These are phyloP conservation scores for Aciculosporium take DNA, from an alignment of 2,329 filamentous ascomycete genomes.

Conservation along the genomic window DNA sequence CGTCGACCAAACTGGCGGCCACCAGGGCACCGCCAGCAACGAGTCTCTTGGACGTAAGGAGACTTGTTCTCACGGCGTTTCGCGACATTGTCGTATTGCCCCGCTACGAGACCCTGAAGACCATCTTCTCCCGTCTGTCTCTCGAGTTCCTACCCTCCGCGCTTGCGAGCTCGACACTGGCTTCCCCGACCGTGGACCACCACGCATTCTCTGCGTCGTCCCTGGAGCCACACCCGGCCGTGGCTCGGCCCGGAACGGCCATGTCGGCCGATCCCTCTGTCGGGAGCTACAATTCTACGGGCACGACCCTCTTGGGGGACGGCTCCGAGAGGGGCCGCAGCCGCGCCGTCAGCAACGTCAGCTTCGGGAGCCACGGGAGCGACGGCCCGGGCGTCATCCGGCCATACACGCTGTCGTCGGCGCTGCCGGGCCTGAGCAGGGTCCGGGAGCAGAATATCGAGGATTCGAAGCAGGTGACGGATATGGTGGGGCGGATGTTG, in stretches of 20 bases:
- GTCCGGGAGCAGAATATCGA: constrained; percentile 46
- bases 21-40: constrained; percentile 28
- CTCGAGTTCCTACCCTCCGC: constrained; percentile 58
- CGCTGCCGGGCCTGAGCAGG: constrained; percentile 23
- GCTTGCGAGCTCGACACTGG: constrained; percentile 35
- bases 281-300: constrained; percentile 68
- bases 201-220: constrained; percentile 38
- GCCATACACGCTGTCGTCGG: constrained; percentile 35
- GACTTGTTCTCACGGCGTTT: constrained; percentile 76
- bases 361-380: constrained; percentile 41
- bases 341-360: constrained; percentile 77
- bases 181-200: constrained; percentile 37
- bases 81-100: constrained; percentile 80
- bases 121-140: constrained; percentile 77
- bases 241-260: constrained; percentile 54
- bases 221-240: constrained; percentile 30
- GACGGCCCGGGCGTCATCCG: constrained; percentile 25
- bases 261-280: constrained; percentile 59
- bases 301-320: constrained; percentile 64
- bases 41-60: constrained; percentile 64
- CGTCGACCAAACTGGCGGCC: no score
- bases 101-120: constrained; percentile 76
- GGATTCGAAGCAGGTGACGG: constrained; percentile 69
- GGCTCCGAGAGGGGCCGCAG: constrained; percentile 47
- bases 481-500: constrained; percentile 88